These are phyloP conservation scores for Tetramitus jugosus DNA, from an alignment of 208 protist genomes.

Conservation along the genomic window DNA sequence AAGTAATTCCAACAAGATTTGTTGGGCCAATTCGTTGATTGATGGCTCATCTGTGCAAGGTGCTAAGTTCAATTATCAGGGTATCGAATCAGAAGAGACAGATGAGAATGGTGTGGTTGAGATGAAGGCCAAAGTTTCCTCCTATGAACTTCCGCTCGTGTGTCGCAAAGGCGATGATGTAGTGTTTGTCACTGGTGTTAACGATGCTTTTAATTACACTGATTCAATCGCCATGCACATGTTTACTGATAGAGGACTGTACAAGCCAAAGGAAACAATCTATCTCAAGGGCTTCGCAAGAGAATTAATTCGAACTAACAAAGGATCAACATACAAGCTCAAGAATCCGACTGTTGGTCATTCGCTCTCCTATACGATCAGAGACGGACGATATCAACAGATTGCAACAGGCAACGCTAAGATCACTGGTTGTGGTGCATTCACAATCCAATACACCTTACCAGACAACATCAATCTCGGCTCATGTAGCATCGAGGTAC, in stretches of 20 bases:
- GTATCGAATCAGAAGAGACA: background rate
- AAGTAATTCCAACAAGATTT: background rate
- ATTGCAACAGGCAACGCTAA: background rate
- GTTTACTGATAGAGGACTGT: constrained; percentile 1
- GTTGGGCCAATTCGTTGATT: constrained; percentile 1
- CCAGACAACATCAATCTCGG: constrained; percentile 8
- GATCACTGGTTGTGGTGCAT: background rate
- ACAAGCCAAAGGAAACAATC: constrained; percentile 14
- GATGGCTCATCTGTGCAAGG: background rate
- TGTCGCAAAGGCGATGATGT: background rate
- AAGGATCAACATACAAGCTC: background rate
- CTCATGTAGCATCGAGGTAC: background rate
- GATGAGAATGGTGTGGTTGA: too few relatives aligned
- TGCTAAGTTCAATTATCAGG: background rate
- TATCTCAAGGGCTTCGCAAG: background rate
- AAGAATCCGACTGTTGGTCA: background rate
- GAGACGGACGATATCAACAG: background rate
- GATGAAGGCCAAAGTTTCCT: background rate
- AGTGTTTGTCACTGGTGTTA: background rate
- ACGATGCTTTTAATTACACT: too few relatives aligned
- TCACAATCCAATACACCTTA: background rate
- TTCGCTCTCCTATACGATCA: background rate
- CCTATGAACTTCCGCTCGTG: background rate
- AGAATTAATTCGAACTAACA: background rate
- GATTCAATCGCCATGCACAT: background rate